Base-by-base conservation (phyloP, 2,329 filamentous ascomycete genomes). In the Trichoderma arundinaceum region DNA sequence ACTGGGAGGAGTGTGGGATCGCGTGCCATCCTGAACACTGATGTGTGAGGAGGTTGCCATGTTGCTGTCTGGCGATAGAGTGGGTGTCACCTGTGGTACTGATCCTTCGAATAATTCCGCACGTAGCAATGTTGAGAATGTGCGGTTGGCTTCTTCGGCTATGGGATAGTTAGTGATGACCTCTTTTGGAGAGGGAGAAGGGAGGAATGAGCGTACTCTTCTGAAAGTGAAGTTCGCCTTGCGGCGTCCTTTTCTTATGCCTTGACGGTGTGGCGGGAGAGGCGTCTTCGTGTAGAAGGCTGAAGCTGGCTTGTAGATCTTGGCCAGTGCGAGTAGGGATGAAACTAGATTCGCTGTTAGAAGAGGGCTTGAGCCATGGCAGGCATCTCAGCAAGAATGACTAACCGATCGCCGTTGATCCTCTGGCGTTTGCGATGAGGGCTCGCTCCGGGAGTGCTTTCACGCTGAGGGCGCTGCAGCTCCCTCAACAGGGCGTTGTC, bases 141-240 rank as follows among this genome's bases (percentile, higher is more conserved):
- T 97, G 66, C 91, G 87, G 73, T 99, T 97, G 54, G 95, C 95
- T 84, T 98, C 93, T 79, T 97, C 94, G 57, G 91, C 94, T 88
- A 48, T 17, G 43, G 5, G 28, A 63, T 48, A 51, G 43, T 70
- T 35, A 69, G 60, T 28, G 15, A 22, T 22, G 19, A 8, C 1
- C 5, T n/a, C n/a, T 41, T 3, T n/a, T 32, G 19, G 5, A n/a
- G 10, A 7, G 12, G 10, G 6, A 6, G 49, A 63, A 39, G 3
- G 13, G n/a, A 15, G 9, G 15, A 15, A 44, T 19, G n/a, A 57
- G 60, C 89, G 74, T 82, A 94, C 93, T 95, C 78, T 89, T 94
- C 76, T 99, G 95, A 70, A 96, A 97, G 76, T 98, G 91, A 68
- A 97, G 85, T 77, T 97, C 95, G 60, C 92, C 92, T 75, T 96